Conservation (phyloP, 2,329 filamentous ascomycete species). For the Trichothecium sympodiale region DNA sequence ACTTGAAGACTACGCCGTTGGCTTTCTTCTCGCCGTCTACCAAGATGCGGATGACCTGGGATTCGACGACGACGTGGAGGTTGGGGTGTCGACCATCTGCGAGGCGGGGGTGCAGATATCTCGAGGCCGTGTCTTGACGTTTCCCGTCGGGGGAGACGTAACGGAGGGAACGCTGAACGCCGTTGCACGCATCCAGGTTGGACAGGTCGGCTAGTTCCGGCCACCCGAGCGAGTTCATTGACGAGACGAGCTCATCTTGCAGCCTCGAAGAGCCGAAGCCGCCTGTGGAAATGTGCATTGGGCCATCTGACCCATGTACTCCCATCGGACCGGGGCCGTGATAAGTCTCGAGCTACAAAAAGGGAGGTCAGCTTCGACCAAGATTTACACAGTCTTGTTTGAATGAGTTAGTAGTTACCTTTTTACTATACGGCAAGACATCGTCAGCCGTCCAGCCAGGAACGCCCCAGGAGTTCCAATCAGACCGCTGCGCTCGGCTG, state of each 20-base stretch:
- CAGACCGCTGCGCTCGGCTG: constrained; percentile 11
- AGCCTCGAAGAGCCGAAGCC: constrained; percentile 25
- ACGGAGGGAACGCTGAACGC: constrained; percentile 16
- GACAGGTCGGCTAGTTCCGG: constrained; percentile 36
- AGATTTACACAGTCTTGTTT: background rate
- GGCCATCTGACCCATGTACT: constrained; percentile 37
- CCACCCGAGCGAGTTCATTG: constrained; percentile 31
- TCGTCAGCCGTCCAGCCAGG: constrained; percentile 10
- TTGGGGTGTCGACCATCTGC: constrained; percentile 34
- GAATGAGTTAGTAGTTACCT: constrained; percentile 13
- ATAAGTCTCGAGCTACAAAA: constrained; percentile 32
- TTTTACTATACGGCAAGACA: constrained; percentile 10
- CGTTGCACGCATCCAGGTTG: constrained; percentile 29
- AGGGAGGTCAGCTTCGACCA: background rate
- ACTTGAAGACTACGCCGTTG: constrained; percentile 1
- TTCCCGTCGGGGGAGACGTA: constrained; percentile 28
- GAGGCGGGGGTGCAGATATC: constrained; percentile 28
- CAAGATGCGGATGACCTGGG: constrained; percentile 39
- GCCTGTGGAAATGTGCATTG: constrained; percentile 35
- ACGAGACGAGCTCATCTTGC: constrained; percentile 33
- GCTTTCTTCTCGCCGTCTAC: constrained; percentile 11
- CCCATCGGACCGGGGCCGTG: constrained; percentile 27
- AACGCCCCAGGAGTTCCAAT: constrained; percentile 10
- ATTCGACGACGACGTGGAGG: constrained; percentile 46
- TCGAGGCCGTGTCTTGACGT: constrained; percentile 46